A percentile compares a stretch with the other conserved stretches of the same genome.
phyloP scores from a whole-genome alignment of 1,139 yeast species.

The Nadsonia starkeyi-henricii region DNA sequence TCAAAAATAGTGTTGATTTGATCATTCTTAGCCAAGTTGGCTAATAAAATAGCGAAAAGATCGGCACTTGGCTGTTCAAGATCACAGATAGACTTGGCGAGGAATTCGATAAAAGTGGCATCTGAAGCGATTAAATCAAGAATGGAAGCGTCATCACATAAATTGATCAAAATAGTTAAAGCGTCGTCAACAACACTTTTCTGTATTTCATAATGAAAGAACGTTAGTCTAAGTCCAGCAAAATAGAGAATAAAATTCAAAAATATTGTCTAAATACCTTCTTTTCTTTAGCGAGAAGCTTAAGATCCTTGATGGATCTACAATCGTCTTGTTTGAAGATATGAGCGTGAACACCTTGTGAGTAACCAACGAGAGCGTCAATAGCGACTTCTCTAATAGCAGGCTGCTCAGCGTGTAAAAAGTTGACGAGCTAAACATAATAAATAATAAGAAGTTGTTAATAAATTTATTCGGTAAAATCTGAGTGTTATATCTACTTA shows the following conservation, averaged over 20 bases:
- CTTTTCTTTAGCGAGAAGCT: conserved; percentile 36
- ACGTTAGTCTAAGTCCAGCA: not conserved
- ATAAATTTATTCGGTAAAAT: not conserved
- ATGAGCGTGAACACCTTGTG: conserved; percentile 51
- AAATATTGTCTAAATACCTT: not conserved
- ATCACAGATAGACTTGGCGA: conserved; percentile 39
- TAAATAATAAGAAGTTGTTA: no score
- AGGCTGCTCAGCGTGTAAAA: conserved; percentile 72
- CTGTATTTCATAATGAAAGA: conserved; percentile 8
- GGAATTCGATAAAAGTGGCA: conserved; percentile 38
- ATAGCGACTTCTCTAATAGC: conserved; percentile 77
- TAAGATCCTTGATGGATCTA: conserved; percentile 64
- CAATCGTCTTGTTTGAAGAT: conserved; percentile 60
- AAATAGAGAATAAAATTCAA: not conserved
- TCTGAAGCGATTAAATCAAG: conserved; percentile 56
- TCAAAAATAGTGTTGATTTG: conserved; percentile 43
- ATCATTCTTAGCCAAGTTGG: conserved; percentile 75
- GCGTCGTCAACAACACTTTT: conserved; percentile 29
- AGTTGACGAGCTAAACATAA: conserved; percentile 39
- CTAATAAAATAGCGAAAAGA: conserved; percentile 66
- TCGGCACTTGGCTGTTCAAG: conserved; percentile 58
- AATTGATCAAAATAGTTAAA: conserved; percentile 65
- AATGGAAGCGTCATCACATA: conserved; percentile 54
- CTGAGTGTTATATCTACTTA: not conserved
- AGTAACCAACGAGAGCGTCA: conserved; percentile 71